Base-by-base conservation (phyloP, 805 yeast species). In the Saccharomycopsis capsularis region DNA sequence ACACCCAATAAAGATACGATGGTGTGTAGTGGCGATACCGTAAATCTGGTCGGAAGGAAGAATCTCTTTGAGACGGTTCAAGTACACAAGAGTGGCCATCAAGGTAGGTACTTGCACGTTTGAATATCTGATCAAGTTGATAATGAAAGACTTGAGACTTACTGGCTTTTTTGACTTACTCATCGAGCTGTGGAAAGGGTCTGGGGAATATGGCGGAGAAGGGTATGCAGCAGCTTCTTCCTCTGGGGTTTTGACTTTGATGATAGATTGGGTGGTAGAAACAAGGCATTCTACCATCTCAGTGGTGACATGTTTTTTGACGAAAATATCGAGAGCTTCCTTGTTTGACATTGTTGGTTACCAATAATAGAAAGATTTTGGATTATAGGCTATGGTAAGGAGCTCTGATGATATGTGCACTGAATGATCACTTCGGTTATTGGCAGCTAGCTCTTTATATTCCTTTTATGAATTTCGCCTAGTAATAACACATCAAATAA, bases 71-170 rank as follows among this genome's bases (percentile, higher is more conserved):
- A 85, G 68, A 58, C 79, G 71, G 58, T 80, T 77, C 62, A 85
- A 69, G 63, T 82, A 83, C 29, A 83, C 81, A 47, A 81, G 71
- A 3, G 91, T 81, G 13, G 87, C 72, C 76, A 85, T 74, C 56
- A 85, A 68, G 16, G 90, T 84, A 36, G 90, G 88, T 2, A 89
- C 81, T 64, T 83, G 81, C n/a, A 85, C 88, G 59, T 82, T 82
- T 27, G 89, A 81, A 68, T 82, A 76, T 60, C 85, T 74, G 35
- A 85, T 87, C 60, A 85, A 68, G 58, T 74, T 79, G 52, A 83
- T 76, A 59, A 85, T 79, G 65, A 85, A 85, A 0, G 85, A 78
- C 82, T 78, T 81, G 55, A 85, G 69, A 4, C 89, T 81, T 11
- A 91, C 90, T 47, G 69, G 47, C 2, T 56, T 55, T 25, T 53